Conservation (phyloP, 176 grass and related monocot species). For the Zizania latifolia region DNA sequence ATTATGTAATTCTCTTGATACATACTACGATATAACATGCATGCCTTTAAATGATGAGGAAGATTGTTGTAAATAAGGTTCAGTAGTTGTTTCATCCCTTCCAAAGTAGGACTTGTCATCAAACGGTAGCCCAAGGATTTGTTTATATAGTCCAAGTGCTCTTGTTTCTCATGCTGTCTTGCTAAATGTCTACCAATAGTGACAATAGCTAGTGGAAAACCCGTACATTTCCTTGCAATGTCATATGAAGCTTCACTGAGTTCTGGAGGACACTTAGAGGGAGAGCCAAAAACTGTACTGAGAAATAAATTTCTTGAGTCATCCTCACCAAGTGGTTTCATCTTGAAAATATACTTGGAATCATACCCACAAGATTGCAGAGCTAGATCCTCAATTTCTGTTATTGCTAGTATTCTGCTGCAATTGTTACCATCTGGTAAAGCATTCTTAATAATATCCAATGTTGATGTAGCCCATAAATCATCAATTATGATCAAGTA, state of each 20-base stretch:
- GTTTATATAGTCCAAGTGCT: too few relatives aligned
- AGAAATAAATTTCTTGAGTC: constrained; percentile 29
- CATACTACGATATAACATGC: too few relatives aligned
- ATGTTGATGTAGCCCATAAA: constrained; percentile 8
- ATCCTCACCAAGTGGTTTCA: constrained; percentile 1
- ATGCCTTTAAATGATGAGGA: too few relatives aligned
- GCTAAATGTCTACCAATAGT: not conserved
- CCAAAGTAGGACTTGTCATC: too few relatives aligned
- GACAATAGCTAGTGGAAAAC: constrained; percentile 19
- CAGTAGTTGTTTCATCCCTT: too few relatives aligned
- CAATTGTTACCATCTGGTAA: not conserved
- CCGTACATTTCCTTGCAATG: constrained; percentile 20
- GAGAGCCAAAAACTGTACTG: not conserved
- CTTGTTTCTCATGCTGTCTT: not conserved
- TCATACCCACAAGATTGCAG: constrained; percentile 20
- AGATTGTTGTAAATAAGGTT: too few relatives aligned
- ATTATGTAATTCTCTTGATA: too few relatives aligned
- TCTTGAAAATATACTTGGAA: not conserved
- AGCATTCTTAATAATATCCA: constrained; percentile 11
- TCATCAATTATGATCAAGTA: constrained; percentile 36
- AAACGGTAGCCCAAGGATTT: too few relatives aligned
- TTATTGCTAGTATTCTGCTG: constrained; percentile 14
- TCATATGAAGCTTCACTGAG: not conserved
- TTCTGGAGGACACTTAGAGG: not conserved
- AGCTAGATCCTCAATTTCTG: constrained; percentile 34